Evolutionary conservation across 306 rosid genomes (phyloP).

Genomic region (Vachellia pachyceras): DNA sequence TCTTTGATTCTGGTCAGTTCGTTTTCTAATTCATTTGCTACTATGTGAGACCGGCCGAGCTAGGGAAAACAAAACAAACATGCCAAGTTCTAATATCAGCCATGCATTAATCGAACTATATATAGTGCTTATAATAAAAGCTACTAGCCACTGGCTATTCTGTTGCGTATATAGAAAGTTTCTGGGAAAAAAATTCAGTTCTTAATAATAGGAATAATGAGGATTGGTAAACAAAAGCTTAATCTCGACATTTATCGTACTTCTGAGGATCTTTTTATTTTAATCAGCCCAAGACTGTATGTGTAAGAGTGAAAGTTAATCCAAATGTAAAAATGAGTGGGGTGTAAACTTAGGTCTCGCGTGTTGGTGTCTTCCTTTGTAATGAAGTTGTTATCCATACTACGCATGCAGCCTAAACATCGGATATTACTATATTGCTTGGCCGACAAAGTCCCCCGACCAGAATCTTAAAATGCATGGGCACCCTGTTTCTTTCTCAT

Average conservation of each 20-base stretch:
- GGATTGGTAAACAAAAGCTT: neutral
- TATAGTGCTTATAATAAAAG: neutral
- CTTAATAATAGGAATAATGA: neutral
- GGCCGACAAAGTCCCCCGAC: conserved; percentile 38
- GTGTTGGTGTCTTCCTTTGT: conserved; percentile 48
- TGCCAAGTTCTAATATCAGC: neutral
- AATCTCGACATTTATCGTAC: neutral
- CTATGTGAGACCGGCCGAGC: neutral
- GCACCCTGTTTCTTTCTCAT: conserved; percentile 32
- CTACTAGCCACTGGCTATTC: neutral
- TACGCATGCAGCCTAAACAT: conserved; percentile 19
- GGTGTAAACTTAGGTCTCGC: conserved; percentile 43
- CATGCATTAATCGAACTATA: neutral
- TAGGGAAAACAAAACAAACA: neutral
- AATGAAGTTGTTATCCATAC: conserved; percentile 45
- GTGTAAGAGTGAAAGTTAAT: conserved; percentile 45
- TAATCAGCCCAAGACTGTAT: neutral
- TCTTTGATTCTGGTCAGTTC: neutral
- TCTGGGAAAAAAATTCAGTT: neutral
- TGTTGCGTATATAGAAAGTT: neutral
- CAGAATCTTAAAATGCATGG: conserved; percentile 44
- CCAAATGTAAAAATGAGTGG: conserved; percentile 43
- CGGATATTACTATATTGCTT: conserved; percentile 34
- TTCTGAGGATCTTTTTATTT: neutral
- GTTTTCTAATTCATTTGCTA: neutral